Base-by-base conservation (phyloP, 768 basidiomycete genomes). In the Termitomyces sp. region DNA sequence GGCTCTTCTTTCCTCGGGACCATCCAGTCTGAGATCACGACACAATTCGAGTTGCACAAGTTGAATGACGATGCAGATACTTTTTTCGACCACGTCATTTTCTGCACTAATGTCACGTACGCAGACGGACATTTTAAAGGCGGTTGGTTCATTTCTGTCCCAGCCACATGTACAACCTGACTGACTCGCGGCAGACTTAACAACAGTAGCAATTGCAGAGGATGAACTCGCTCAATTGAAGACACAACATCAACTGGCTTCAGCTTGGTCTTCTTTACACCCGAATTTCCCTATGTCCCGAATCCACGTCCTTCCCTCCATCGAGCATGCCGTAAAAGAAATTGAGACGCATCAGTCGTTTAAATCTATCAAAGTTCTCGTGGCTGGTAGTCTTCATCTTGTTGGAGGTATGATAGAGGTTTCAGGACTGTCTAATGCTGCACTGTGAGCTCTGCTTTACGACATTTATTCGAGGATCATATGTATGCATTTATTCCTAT, bases 61-160 rank as follows among this genome's bases (percentile, higher is more conserved):
- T 68, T 69, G n/a, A 63, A 71, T 0, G 78, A 79, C 53, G 66
- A 71, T 16, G 61, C 75, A 1, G 69, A 66, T 14, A 61, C 61
- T 9, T 86, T 92, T 65, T 97, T 97, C 63, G 82, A 92, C 66
- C 82, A 86, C 51, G 90, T 95, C 57, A 83, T 98, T 47, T 98
- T 99, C 72, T 98, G 95, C 72, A 87, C 94, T 49, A 99, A 98
- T 69, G 90, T 97, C 33, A 99, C 97, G 0, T 99, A 96, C 66
- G 80, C 83, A 1, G 86, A 92, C 61, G 97, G 97, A 0, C 77
- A 80, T 33, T 98, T 85, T 69, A 98, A 98, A 75, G 90, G 91
- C 53, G 96, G 96, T 93, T 64, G 54, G 73, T 65, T 30, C 35
- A 51, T n/a, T 36, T 28, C 2, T 42, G 32, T 13, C 32, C 47